Evolutionary conservation across 2,329 filamentous ascomycete genomes (phyloP).

Genomic region (Aureobasidium vineae): DNA sequence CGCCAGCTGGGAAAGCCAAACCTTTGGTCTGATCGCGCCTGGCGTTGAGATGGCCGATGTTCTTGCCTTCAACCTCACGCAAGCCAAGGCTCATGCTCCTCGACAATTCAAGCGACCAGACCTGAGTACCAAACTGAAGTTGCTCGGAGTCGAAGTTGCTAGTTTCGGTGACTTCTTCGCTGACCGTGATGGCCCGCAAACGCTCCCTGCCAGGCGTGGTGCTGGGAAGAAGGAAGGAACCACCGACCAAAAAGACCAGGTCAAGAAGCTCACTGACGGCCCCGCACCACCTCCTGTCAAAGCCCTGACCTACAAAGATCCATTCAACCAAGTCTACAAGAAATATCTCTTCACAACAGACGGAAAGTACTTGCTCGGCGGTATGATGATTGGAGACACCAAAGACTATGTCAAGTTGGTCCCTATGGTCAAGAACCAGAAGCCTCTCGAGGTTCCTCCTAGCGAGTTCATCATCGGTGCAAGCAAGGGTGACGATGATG

Average conservation of each 20-base stretch:
- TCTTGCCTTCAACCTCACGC: slow-evolving; percentile 84
- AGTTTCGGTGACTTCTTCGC: slow-evolving; percentile 95
- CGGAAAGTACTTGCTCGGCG: slow-evolving; percentile 86
- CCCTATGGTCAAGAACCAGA: slow-evolving; percentile 81
- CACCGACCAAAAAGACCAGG: slow-evolving; percentile 43
- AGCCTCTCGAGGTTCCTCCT: slow-evolving; percentile 72
- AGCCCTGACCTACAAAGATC: slow-evolving; percentile 82
- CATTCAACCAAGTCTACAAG: slow-evolving; percentile 85
- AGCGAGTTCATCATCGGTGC: slow-evolving; percentile 80
- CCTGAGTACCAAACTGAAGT: slow-evolving; percentile 86
- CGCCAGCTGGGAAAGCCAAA: slow-evolving; percentile 83
- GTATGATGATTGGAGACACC: slow-evolving; percentile 96
- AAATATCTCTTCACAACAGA: slow-evolving; percentile 90
- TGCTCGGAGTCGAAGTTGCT: slow-evolving; percentile 85
- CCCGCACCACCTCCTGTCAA: slow-evolving; percentile 65
- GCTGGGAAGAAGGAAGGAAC: slow-evolving; percentile 48
- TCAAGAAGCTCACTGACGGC: slow-evolving; percentile 56
- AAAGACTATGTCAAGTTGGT: slow-evolving; percentile 87
- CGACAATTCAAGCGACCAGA: slow-evolving; percentile 77
- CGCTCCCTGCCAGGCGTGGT: slow-evolving; percentile 61
- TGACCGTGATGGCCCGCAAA: slow-evolving; percentile 75
- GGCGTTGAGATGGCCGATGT: slow-evolving; percentile 93
- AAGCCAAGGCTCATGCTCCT: slow-evolving; percentile 68
- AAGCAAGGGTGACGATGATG: slow-evolving; percentile 69
- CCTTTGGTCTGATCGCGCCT: slow-evolving; percentile 83